These are phyloP conservation scores for Schwanniomyces occidentalis DNA, from an alignment of 805 yeast genomes.

Conservation along the genomic window DNA sequence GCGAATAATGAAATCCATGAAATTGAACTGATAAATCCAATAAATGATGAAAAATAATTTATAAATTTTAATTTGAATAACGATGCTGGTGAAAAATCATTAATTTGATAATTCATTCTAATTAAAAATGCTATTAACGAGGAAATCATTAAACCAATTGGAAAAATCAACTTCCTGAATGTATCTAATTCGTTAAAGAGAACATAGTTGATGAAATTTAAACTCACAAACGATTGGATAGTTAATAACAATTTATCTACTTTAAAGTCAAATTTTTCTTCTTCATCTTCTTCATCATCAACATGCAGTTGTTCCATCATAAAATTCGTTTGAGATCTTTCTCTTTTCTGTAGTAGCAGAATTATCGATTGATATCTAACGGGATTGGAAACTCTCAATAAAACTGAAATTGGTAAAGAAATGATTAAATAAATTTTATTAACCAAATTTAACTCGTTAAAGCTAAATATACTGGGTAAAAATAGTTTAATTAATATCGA, in stretches of 20 bases:
- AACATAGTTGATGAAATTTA: conserved; percentile 22
- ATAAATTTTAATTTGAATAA: conserved; percentile 8
- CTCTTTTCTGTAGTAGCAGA: conserved; percentile 4
- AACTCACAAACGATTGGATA: conserved; percentile 30
- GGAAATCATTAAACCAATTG: conserved; percentile 10
- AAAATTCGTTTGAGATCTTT: conserved; percentile 4
- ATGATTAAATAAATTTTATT: conserved; percentile 14
- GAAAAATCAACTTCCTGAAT: conserved; percentile 14
- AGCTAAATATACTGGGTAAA: conserved; percentile 17
- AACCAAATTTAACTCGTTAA: conserved; percentile 8
- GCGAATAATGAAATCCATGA: conserved; percentile 71
- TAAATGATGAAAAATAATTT: conserved; percentile 31
- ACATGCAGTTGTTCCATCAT: conserved; percentile 5
- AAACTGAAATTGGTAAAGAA: conserved; percentile 23
- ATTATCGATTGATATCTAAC: conserved; percentile 25
- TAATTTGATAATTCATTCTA: conserved; percentile 5
- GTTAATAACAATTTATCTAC: conserved; percentile 12
- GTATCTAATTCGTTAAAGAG: conserved; percentile 8
- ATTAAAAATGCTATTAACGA: conserved; percentile 7
- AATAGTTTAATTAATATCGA: conserved; percentile 8
- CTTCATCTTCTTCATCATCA: conserved; percentile 5
- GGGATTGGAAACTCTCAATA: conserved; percentile 33
- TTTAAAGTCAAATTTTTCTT: conserved; percentile 14
- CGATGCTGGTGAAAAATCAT: conserved; percentile 6
- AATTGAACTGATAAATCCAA: conserved; percentile 70